Evolutionary conservation across 1,284 basidiomycete genomes (phyloP).

Genomic region (Apiotrichum domesticum): DNA sequence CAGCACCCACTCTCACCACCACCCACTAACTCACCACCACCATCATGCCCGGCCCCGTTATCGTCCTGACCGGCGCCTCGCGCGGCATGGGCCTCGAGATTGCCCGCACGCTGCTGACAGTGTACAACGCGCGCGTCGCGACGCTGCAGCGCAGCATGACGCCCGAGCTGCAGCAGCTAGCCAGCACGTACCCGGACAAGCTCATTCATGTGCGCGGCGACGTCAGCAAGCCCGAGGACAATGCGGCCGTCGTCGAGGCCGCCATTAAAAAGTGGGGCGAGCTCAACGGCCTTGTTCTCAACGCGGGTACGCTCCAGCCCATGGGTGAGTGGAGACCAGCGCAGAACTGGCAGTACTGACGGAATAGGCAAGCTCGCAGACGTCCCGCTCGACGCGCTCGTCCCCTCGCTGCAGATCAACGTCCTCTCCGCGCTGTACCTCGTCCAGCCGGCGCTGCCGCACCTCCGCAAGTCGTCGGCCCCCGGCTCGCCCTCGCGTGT

Average conservation of each 20-base stretch:
- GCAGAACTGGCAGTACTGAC: background rate
- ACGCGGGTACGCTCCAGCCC: constrained; percentile 50
- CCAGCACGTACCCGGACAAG: constrained; percentile 28
- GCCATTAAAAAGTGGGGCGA: constrained; percentile 48
- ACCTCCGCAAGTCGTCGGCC: constrained; percentile 42
- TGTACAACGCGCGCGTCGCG: constrained; percentile 47
- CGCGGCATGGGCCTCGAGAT: constrained; percentile 52
- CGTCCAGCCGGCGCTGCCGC: constrained; percentile 48
- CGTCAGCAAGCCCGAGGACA: constrained; percentile 43
- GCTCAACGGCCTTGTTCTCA: constrained; percentile 51
- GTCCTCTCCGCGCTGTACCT: constrained; percentile 51
- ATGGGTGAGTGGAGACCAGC: constrained; percentile 24
- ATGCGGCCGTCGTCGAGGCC: constrained; percentile 33
- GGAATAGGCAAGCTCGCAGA: constrained; percentile 31
- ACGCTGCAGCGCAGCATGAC: constrained; percentile 50
- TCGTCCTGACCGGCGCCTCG: constrained; percentile 44
- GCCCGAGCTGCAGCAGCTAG: constrained; percentile 43
- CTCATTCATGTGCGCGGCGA: constrained; percentile 43
- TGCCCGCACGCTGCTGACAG: constrained; percentile 44
- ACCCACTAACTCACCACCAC: background rate
- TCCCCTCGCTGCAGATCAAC: constrained; percentile 48
- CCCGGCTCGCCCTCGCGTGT: constrained; percentile 35
- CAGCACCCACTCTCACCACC: too few species aligned
- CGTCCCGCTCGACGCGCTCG: constrained; percentile 21
- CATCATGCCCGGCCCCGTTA: constrained; percentile 23